phyloP scores from a whole-genome alignment of 805 yeast species.

The Myxozyma vanderwaltii region DNA sequence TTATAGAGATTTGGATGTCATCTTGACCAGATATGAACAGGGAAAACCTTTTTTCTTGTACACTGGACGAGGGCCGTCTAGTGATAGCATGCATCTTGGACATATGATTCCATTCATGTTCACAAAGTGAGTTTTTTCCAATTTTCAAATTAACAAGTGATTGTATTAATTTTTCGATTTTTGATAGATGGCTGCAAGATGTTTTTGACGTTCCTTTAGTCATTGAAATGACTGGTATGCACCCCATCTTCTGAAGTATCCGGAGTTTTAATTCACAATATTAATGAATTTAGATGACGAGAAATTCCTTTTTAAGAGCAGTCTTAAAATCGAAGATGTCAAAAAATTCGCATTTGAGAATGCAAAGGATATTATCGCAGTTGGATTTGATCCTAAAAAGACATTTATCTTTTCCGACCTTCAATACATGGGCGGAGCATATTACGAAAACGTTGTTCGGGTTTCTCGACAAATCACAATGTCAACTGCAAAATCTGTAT shows the following conservation, averaged over 20 bases:
- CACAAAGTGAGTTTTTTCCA: constrained; percentile 58
- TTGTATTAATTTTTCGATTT: neutral
- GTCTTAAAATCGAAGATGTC: constrained; percentile 85
- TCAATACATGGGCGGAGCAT: constrained; percentile 87
- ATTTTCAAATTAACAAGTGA: neutral
- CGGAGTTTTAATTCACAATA: neutral
- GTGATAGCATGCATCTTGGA: constrained; percentile 93
- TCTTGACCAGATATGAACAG: constrained; percentile 86
- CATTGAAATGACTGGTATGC: constrained; percentile 58
- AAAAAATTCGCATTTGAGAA: constrained; percentile 77
- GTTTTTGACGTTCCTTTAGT: constrained; percentile 96
- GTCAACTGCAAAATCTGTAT: constrained; percentile 95
- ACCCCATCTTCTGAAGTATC: no score
- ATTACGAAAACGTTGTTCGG: constrained; percentile 91
- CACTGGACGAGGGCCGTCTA: constrained; percentile 97
- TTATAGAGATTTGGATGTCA: constrained; percentile 49
- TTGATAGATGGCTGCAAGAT: constrained; percentile 84
- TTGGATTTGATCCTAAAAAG: constrained; percentile 92
- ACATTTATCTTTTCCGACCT: constrained; percentile 94
- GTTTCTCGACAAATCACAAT: constrained; percentile 93
- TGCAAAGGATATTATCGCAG: constrained; percentile 89
- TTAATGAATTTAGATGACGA: constrained; percentile 84
- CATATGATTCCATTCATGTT: constrained; percentile 94
- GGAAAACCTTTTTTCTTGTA: constrained; percentile 94
- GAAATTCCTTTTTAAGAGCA: constrained; percentile 90